phyloP scores from a whole-genome alignment of 164 flowering plant genomes.

The Hamamelis virginiana region DNA sequence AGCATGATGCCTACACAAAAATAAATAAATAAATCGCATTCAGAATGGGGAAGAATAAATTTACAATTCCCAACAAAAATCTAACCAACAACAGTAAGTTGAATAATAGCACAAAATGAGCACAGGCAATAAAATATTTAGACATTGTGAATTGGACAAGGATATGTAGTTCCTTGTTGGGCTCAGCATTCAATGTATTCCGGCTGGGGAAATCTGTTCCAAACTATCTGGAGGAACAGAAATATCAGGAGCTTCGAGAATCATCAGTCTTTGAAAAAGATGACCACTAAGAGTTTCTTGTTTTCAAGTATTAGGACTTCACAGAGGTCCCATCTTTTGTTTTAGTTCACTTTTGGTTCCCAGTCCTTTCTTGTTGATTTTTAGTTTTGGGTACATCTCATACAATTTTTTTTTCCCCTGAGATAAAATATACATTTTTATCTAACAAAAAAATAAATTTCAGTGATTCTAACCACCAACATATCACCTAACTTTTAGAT shows the following conservation, averaged over 20 bases:
- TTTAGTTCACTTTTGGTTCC: background rate
- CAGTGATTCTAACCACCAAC: constrained; percentile 5
- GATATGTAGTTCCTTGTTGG: background rate
- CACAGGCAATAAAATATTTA: background rate
- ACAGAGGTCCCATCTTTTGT: background rate
- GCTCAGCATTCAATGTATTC: background rate
- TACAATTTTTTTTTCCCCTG: background rate
- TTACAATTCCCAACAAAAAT: background rate
- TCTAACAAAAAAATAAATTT: background rate
- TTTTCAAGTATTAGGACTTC: background rate
- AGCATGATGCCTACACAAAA: constrained; percentile 58
- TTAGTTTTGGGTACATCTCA: background rate
- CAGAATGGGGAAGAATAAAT: background rate
- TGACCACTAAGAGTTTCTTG: too few relatives aligned
- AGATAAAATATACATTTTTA: too few relatives aligned
- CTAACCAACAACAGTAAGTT: background rate
- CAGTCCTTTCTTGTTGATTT: background rate
- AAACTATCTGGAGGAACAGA: too few relatives aligned
- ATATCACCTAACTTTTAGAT: background rate
- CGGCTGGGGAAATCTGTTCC: background rate
- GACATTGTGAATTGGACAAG: background rate
- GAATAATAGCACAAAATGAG: background rate
- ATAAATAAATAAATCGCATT: background rate
- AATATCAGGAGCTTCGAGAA: too few relatives aligned
- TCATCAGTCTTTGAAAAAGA: too few relatives aligned